A percentile compares a stretch with the other conserved stretches of the same genome.
phyloP scores from a whole-genome alignment of 1,139 yeast genomes.

The Hyphopichia wangnamkhiaoensis region DNA sequence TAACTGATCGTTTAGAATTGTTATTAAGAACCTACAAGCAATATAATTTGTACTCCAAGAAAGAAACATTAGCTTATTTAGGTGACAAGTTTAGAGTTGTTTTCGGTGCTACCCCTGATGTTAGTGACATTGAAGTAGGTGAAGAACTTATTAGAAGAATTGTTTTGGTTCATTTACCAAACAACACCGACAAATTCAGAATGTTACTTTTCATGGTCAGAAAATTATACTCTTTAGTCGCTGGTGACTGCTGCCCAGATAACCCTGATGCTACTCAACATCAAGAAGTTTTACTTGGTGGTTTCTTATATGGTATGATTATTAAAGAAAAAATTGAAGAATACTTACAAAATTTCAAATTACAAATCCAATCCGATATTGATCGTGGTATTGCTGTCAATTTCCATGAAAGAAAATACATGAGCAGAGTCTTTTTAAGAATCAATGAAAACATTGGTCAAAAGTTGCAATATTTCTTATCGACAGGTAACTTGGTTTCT shows the following conservation, averaged over 20 bases:
- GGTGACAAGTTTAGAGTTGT: conserved; percentile 97
- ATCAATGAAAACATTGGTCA: conserved; percentile 93
- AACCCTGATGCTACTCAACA: conserved; percentile 99
- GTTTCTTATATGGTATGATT: conserved; percentile 95
- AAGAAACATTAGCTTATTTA: conserved; percentile 86
- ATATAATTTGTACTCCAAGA: conserved; percentile 74
- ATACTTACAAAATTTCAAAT: conserved; percentile 69
- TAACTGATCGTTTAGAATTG: conserved; percentile 96
- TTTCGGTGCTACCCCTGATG: conserved; percentile 85
- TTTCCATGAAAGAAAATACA: conserved; percentile 80
- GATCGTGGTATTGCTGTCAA: conserved; percentile 82
- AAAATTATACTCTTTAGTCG: conserved; percentile 90
- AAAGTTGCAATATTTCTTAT: conserved; percentile 87
- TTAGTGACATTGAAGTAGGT: conserved; percentile 89
- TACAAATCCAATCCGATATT: conserved; percentile 78
- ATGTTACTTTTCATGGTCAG: conserved; percentile 91
- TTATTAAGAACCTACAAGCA: conserved; percentile 83
- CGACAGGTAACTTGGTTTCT: conserved; percentile 96
- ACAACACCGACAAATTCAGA: conserved; percentile 76
- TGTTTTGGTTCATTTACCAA: conserved; percentile 82
- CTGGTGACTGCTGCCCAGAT: conserved; percentile 96
- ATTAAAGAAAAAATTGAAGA: conserved; percentile 95
- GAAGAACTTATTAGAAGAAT: conserved; percentile 77
- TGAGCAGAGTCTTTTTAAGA: conserved; percentile 74
- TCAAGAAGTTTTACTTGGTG: conserved; percentile 95